Base-by-base conservation (phyloP, 257 asterid genomes). In the Linaria vulgaris region DNA sequence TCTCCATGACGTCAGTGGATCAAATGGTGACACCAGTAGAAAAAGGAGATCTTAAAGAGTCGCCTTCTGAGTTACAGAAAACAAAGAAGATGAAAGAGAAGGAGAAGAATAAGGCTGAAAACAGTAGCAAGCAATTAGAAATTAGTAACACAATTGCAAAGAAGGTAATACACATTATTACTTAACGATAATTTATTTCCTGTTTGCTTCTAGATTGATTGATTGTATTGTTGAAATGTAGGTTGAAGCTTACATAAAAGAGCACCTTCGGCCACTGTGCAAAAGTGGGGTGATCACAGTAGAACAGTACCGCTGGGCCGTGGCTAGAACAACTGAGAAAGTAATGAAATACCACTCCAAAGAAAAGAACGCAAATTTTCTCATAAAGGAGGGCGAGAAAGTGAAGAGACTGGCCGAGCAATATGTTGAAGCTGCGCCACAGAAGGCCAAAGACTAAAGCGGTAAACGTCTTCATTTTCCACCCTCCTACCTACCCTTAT, bases 241-340 rank as follows among this genome's bases (percentile, higher is more conserved):
- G 99, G 99, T 94, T 61, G 97, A 94, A 76, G 90, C 90, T 54
- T 94, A 87, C 64, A 85, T 94, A 69, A 94, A 94, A 78, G 97
- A 94, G 86, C 99, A 94, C 67, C 69, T 94, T 61, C 79, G 99
- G 56, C 96, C 97, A 43, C 82, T 94, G 37, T 94, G 97, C 88
- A 89, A 90, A 80, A 94, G 97, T 10, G 87, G 97, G 12, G 99
- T 94, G 74, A 94, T 94, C 70, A 83, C 96, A 19, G 96, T 79
- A 0, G 96, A 90, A 57, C 95, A 90, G 38, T 94, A 90, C 76
- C 60, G 97, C 43, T 94, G 95, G 96, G 95, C 99, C 1, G 95
- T 94, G 63, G 88, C 80, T 66, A 94, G 84, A 81, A 87, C 99
- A 8, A 84, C 92, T 58, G 99, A 94, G 82, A 94, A 94, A 70